Evolutionary conservation across 169 alveolate genomes (phyloP).

Genomic region (Eimeria sp.): DNA sequence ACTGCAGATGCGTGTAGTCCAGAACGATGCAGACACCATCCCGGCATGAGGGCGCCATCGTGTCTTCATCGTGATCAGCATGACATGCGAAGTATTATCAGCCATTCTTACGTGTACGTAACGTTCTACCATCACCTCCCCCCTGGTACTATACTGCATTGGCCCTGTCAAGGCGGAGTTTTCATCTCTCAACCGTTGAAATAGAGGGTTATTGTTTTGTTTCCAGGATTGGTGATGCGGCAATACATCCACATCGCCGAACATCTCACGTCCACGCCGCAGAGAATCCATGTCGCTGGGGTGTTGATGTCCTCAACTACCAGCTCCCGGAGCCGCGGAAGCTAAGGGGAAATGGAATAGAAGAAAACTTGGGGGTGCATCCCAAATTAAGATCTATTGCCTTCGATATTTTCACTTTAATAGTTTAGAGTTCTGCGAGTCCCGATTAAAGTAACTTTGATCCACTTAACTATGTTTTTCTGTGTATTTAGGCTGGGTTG

Average conservation of each 20-base stretch:
- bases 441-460: background rate
- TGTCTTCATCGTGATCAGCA: constrained; percentile 17
- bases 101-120: constrained; percentile 54
- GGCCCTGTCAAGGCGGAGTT: no score
- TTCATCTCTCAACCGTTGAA: background rate
- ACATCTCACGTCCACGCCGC: constrained; percentile 51
- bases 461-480: background rate
- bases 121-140: background rate
- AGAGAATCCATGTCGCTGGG: constrained; percentile 75
- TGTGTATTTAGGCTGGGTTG: constrained; percentile 10
- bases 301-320: constrained; percentile 59
- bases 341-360: constrained; percentile 39
- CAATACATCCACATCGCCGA: background rate
- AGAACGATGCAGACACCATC: background rate
- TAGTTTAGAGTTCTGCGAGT: background rate
- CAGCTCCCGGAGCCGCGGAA: constrained; percentile 69
- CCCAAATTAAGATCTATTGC: background rate
- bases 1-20: background rate
- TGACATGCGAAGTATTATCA: constrained; percentile 49
- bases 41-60: constrained; percentile 19
- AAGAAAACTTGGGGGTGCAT: constrained; percentile 40
- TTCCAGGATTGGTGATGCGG: constrained; percentile 36
- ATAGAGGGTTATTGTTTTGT: background rate
- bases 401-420: background rate
- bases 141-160: background rate